These are phyloP conservation scores for Podospora didyma DNA, from an alignment of 495 filamentous ascomycete genomes.

Conservation along the genomic window DNA sequence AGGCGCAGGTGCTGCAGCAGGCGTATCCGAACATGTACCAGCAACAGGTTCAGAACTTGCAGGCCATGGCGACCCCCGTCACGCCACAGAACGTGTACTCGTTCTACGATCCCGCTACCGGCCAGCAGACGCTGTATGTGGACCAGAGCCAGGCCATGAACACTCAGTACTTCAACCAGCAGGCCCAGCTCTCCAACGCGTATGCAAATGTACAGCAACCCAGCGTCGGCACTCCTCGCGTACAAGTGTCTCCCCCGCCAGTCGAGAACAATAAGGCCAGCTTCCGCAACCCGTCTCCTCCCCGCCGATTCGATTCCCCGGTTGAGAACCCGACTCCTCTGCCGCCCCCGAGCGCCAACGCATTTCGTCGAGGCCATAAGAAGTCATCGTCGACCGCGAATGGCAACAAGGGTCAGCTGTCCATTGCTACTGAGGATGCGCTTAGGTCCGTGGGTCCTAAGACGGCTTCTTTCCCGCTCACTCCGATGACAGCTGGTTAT, in stretches of 20 bases:
- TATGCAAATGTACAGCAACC: conserved; percentile 33
- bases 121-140: conserved; percentile 66
- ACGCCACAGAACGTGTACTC: conserved; percentile 58
- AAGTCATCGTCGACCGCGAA: conserved; percentile 80
- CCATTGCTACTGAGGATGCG: conserved; percentile 52
- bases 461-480: conserved; percentile 71
- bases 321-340: conserved; percentile 63
- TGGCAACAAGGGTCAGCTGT: conserved; percentile 53
- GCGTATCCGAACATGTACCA: conserved; percentile 43
- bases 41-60: conserved; percentile 33
- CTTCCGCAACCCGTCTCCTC: conserved; percentile 62
- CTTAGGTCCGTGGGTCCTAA: conserved; percentile 67
- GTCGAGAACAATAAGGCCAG: conserved; percentile 45
- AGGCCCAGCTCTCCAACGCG: conserved; percentile 28
- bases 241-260: conserved; percentile 77
- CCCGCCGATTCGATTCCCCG: conserved; percentile 57
- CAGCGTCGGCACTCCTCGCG: conserved; percentile 47
- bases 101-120: conserved; percentile 77
- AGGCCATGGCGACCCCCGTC: conserved; percentile 52
- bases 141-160: conserved; percentile 41
- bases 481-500: conserved; percentile 77
- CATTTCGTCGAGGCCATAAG: conserved; percentile 89
- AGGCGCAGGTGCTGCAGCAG: conserved; percentile 40
- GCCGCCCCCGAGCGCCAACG: conserved; percentile 74
- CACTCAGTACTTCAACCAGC: conserved; percentile 21